Evolutionary conservation across 2,329 filamentous ascomycete species (phyloP).

Genomic region (Cadophora malorum): DNA sequence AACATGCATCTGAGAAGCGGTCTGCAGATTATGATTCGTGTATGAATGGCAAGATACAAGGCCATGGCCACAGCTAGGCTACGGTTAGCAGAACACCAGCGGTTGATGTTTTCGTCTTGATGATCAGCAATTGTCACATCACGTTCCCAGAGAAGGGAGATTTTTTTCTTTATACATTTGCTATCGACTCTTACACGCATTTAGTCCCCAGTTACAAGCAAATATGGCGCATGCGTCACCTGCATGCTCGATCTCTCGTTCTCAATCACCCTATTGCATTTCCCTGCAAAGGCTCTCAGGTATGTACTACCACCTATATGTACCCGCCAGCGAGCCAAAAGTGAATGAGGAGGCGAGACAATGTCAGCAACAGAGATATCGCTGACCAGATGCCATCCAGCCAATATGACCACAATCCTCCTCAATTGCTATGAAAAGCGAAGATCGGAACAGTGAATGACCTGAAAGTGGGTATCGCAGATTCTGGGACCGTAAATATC

Average conservation of each 20-base stretch:
- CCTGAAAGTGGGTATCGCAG: constrained; percentile 17
- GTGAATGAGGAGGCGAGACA: constrained; percentile 1
- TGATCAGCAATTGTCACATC: background rate
- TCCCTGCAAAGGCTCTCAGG: background rate
- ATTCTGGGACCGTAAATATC: constrained; percentile 17
- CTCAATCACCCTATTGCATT: background rate
- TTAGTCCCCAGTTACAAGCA: constrained; percentile 13
- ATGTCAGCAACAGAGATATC: constrained; percentile 12
- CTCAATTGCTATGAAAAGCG: background rate
- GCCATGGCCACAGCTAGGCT: background rate
- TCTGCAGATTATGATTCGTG: too few species aligned
- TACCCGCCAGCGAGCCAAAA: background rate
- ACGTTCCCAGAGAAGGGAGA: background rate
- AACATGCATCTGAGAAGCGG: too few species aligned
- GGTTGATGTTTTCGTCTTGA: background rate
- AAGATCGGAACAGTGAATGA: background rate
- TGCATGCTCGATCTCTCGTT: background rate
- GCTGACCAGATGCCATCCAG: constrained; percentile 10
- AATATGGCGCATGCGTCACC: background rate
- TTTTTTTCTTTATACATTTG: background rate
- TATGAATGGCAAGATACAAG: background rate
- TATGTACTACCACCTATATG: background rate
- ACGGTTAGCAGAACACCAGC: background rate
- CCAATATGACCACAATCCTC: background rate
- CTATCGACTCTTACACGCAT: constrained; percentile 13